Conservation (phyloP, 73 alveolate species). For the Tetrahymena borealis region DNA sequence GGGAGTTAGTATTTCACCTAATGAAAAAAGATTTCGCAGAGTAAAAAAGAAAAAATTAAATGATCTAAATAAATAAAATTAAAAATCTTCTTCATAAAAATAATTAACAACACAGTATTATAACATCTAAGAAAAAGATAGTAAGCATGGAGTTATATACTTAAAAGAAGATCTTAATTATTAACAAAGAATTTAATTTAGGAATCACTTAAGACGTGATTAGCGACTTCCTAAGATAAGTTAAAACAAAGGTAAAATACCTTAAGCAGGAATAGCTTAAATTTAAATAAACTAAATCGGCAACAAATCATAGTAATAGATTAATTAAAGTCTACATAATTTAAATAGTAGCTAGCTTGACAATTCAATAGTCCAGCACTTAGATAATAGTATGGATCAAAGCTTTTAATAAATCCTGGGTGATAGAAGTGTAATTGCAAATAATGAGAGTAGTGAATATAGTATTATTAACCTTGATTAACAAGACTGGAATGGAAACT, state of each 20-base stretch:
- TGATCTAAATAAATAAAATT: background rate
- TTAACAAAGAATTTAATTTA: background rate
- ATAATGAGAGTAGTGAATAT: background rate
- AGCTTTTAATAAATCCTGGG: background rate
- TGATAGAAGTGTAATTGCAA: background rate
- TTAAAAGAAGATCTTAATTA: background rate
- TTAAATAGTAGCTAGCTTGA: background rate
- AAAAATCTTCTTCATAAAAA: background rate
- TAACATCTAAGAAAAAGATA: background rate
- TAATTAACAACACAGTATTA: background rate
- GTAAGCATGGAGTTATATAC: background rate
- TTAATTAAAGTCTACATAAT: background rate
- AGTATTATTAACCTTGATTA: background rate
- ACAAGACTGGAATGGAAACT: background rate
- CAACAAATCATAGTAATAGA: background rate
- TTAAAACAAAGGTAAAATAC: background rate
- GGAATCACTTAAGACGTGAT: background rate
- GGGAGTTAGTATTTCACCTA: background rate
- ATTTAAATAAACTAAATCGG: background rate
- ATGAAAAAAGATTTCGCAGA: background rate
- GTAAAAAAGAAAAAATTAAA: background rate
- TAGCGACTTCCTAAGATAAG: background rate
- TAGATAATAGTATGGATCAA: background rate
- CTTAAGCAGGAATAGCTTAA: background rate
- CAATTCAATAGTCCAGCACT: background rate